phyloP scores from a whole-genome alignment of 1,139 yeast species.

The Nakaseomyces uthaithaninus region DNA sequence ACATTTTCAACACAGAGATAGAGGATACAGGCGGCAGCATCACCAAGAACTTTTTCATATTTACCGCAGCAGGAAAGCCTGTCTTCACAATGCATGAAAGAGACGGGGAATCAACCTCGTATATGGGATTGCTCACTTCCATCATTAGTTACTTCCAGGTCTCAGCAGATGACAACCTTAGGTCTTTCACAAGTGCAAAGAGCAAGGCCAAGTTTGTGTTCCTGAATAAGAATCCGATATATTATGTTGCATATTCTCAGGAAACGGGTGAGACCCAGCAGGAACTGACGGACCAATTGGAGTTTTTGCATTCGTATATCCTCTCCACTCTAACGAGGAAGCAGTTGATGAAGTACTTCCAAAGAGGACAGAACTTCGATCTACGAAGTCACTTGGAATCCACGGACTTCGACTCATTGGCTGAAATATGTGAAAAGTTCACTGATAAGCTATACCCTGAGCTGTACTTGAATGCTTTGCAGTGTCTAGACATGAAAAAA shows the following conservation, averaged over 20 bases:
- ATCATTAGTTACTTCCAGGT: slow-evolving; percentile 35
- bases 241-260: slow-evolving; percentile 61
- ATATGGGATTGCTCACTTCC: slow-evolving; percentile 52
- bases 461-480: slow-evolving; percentile 52
- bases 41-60: slow-evolving; percentile 48
- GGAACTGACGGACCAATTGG: slow-evolving; percentile 58
- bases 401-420: slow-evolving; percentile 27
- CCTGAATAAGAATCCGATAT: slow-evolving; percentile 57
- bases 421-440: slow-evolving; percentile 27
- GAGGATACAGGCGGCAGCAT: not conserved
- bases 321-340: slow-evolving; percentile 72
- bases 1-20: slow-evolving; percentile 13
- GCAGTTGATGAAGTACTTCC: slow-evolving; percentile 59
- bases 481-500: slow-evolving; percentile 45
- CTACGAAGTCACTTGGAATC: slow-evolving; percentile 61
- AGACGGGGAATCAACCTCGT: slow-evolving; percentile 62
- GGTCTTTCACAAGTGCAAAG: slow-evolving; percentile 37
- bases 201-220: slow-evolving; percentile 47
- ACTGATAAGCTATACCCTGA: slow-evolving; percentile 44
- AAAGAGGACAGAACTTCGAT: slow-evolving; percentile 72
- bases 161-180: slow-evolving; percentile 30
- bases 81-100: slow-evolving; percentile 74
- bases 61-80: slow-evolving; percentile 93
- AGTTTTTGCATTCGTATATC: slow-evolving; percentile 69
- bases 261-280: slow-evolving; percentile 44